Percentiles rank a stretch among this genome's conserved stretches.
phyloP scores from a whole-genome alignment of 139 green algal species.

The Coccomyxa sp. region DNA sequence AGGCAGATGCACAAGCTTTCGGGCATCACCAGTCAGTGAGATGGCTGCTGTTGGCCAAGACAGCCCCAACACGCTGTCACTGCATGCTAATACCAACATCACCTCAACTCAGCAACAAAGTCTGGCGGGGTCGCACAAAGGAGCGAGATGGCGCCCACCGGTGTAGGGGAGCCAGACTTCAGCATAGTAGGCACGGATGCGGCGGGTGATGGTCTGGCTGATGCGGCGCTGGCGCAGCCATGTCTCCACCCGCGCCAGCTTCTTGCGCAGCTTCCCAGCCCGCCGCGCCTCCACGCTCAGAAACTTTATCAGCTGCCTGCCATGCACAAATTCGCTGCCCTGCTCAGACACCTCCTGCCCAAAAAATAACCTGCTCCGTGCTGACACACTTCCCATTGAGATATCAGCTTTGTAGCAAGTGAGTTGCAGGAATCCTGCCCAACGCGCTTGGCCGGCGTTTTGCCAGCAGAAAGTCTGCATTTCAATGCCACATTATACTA shows the following conservation, averaged over 20 bases:
- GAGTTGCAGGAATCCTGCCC: no score
- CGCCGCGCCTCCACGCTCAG: not conserved
- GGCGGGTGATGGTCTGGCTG: not conserved
- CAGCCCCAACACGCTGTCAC: not conserved
- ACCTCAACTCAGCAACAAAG: not conserved
- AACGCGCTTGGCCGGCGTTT: no score
- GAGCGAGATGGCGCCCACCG: not conserved
- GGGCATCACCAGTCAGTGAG: not conserved
- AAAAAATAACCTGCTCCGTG: not conserved
- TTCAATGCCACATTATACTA: no score
- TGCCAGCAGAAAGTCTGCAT: no score
- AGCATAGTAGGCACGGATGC: conserved; percentile 5
- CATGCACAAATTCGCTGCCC: not conserved
- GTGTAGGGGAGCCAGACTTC: not conserved
- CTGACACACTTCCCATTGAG: not conserved
- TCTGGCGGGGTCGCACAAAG: not conserved
- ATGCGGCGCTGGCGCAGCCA: not conserved
- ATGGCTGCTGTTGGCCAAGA: not conserved
- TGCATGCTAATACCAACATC: not conserved
- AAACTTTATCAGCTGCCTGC: conserved; percentile 11
- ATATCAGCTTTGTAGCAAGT: not conserved
- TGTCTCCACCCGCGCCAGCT: not conserved
- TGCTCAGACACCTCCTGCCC: not conserved
- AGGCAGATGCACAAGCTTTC: no score
- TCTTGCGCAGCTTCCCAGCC: not conserved